phyloP scores from a whole-genome alignment of 805 yeast genomes.

The Kodamaea kakaduensis region DNA sequence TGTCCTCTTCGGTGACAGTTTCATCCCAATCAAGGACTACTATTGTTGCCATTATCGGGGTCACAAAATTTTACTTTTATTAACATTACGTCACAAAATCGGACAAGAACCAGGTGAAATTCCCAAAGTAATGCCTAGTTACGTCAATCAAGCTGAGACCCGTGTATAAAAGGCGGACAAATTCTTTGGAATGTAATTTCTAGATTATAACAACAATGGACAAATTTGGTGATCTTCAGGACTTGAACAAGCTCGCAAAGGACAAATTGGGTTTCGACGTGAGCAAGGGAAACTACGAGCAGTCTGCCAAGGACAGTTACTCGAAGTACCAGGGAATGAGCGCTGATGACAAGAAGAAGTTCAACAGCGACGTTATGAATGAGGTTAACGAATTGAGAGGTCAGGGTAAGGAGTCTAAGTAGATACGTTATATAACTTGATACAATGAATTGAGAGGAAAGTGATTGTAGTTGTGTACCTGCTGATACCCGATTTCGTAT shows the following conservation, averaged over 20 bases:
- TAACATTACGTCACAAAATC: too few species aligned
- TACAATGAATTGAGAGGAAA: too few species aligned
- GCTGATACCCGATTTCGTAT: too few species aligned
- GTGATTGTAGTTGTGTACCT: too few species aligned
- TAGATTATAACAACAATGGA: background rate
- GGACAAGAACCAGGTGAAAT: too few species aligned
- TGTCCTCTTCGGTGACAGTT: constrained; percentile 54
- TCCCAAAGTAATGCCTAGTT: too few species aligned
- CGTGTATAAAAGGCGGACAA: too few species aligned
- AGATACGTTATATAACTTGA: too few species aligned
- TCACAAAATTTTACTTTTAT: background rate
- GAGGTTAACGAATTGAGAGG: constrained; percentile 7
- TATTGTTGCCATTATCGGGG: constrained; percentile 1
- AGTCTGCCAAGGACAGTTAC: constrained; percentile 6
- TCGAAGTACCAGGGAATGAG: constrained; percentile 9
- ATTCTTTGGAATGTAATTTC: too few species aligned
- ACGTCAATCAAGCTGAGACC: too few species aligned
- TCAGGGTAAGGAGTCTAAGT: too few species aligned
- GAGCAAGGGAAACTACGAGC: constrained; percentile 2
- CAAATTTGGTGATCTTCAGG: background rate
- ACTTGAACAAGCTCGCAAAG: constrained; percentile 4
- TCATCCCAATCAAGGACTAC: constrained; percentile 57
- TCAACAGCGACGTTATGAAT: constrained; percentile 7
- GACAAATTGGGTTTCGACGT: constrained; percentile 10
- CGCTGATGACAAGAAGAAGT: constrained; percentile 8